These are phyloP conservation scores for Colletotrichum gloeosporioides DNA, from an alignment of 2,329 filamentous ascomycete species.

Conservation along the genomic window DNA sequence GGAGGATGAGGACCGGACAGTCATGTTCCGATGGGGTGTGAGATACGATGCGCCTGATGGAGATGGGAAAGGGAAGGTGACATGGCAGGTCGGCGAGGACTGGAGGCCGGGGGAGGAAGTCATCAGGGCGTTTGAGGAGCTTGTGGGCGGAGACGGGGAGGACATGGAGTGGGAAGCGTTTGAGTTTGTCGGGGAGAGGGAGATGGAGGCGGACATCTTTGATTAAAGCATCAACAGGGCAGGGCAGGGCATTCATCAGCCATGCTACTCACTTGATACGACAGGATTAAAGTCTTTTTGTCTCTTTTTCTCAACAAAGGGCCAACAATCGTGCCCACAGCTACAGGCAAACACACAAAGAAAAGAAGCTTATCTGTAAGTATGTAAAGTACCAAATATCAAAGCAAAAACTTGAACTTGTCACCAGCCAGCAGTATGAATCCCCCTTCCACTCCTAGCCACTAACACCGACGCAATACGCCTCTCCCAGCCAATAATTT, in stretches of 20 bases:
- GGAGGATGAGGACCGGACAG: background rate
- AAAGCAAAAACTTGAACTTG: too few relatives aligned
- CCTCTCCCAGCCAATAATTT: constrained; percentile 29
- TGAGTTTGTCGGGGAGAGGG: background rate
- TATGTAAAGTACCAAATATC: too few relatives aligned
- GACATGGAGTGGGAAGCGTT: background rate
- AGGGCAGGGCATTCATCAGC: too few relatives aligned
- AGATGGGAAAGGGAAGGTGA: background rate
- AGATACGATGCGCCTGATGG: background rate
- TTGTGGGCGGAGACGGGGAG: background rate
- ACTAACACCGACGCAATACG: constrained; percentile 28
- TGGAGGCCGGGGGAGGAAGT: background rate
- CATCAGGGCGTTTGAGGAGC: background rate
- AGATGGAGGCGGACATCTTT: background rate
- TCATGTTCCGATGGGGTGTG: background rate
- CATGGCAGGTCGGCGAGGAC: background rate
- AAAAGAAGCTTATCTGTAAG: too few relatives aligned
- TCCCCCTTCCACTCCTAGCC: background rate
- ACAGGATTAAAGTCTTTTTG: too few relatives aligned
- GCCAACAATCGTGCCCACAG: too few relatives aligned
- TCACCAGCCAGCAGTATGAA: too few relatives aligned
- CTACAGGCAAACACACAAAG: too few relatives aligned
- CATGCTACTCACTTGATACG: too few relatives aligned
- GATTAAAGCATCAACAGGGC: too few relatives aligned
- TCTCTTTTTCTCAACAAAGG: too few relatives aligned